Evolutionary conservation across 139 green algal species (phyloP).

Genomic region (Nannochloris sp.): DNA sequence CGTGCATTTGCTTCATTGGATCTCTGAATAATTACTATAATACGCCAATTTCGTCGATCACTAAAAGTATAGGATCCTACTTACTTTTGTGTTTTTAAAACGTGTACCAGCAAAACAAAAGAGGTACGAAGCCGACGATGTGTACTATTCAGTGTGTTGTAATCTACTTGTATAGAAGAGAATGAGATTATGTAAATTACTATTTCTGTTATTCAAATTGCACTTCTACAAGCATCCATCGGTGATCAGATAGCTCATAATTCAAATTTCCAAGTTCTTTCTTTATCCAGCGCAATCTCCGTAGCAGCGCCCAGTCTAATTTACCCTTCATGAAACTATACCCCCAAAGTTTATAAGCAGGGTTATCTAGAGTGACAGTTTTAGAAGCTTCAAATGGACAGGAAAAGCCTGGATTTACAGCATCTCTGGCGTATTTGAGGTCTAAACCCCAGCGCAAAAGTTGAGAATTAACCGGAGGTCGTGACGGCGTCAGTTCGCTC

Average conservation of each 20-base stretch:
- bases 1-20: no score
- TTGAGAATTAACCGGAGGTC: conserved; percentile 52
- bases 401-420: conserved; percentile 67
- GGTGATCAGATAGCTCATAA: conserved; percentile 71
- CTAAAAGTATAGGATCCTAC: no score
- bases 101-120: no score
- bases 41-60: no score
- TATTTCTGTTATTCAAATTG: neutral
- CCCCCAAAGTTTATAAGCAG: conserved; percentile 43
- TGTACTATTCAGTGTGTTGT: no score
- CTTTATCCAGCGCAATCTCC: conserved; percentile 21
- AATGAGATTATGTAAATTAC: neutral
- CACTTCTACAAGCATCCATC: conserved; percentile 48
- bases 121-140: no score
- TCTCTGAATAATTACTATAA: no score
- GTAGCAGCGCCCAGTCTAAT: conserved; percentile 73
- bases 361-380: conserved; percentile 70
- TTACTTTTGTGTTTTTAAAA: no score
- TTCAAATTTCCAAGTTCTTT: conserved; percentile 60
- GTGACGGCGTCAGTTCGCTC: no score
- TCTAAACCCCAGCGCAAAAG: conserved; percentile 48
- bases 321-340: conserved; percentile 61
- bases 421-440: conserved; percentile 34
- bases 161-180: no score
- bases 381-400: conserved; percentile 46